A percentile compares a stretch with the other conserved stretches of the same genome.
Conservation (phyloP, 2,329 filamentous ascomycete species). For the Verticillium nonalfalfae region DNA sequence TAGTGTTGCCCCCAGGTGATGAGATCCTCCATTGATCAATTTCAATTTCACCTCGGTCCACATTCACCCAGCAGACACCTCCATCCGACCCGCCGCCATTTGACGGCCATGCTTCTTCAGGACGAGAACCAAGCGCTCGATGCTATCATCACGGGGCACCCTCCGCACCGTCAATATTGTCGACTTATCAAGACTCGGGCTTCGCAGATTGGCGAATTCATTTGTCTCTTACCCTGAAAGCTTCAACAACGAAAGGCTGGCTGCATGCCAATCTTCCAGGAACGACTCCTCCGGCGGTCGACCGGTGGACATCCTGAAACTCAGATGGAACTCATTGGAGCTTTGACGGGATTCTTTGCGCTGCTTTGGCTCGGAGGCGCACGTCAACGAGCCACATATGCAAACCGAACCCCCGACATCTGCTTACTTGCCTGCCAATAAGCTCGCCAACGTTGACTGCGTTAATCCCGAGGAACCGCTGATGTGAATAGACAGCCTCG, state of each 20-base stretch:
- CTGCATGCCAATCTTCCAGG: not conserved
- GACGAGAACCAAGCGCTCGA: not conserved
- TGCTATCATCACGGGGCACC: not conserved
- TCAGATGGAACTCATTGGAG: not conserved
- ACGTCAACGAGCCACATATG: not conserved
- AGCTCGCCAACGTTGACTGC: not conserved
- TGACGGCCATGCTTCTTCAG: not conserved
- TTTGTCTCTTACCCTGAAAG: not conserved
- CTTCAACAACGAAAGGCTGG: not conserved
- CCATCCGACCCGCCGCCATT: not conserved
- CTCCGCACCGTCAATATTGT: not conserved
- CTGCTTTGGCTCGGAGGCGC: not conserved
- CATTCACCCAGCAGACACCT: not conserved
- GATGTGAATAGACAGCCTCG: not conserved
- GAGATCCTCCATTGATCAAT: not conserved
- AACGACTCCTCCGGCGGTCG: not conserved
- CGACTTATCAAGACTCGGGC: not conserved
- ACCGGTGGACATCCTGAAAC: not conserved
- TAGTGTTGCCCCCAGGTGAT: not conserved
- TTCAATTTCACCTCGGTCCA: not conserved
- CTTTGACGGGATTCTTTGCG: not conserved
- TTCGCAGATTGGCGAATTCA: not conserved
- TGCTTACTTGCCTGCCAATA: not conserved
- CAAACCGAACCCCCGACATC: not conserved
- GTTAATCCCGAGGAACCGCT: not conserved